Percentiles rank a stretch among this genome's conserved stretches.
Evolutionary conservation across 192 early-diverging fungal species (phyloP).

Genomic region (Geranomyces michiganensis): DNA sequence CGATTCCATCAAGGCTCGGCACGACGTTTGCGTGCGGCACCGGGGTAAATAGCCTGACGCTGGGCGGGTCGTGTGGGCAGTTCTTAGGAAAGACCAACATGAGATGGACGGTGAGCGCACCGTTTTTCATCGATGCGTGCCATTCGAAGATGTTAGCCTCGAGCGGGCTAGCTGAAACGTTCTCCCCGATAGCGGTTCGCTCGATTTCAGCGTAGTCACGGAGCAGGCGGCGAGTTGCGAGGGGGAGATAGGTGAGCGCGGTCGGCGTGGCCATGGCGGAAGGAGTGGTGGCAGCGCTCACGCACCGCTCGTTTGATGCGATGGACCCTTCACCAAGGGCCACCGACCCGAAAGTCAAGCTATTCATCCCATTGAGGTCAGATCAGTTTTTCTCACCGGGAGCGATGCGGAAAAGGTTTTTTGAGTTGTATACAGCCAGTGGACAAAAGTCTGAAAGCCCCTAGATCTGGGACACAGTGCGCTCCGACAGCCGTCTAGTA

Average conservation of each 20-base stretch:
- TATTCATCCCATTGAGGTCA: too few relatives aligned
- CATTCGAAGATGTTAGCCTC: constrained; percentile 26
- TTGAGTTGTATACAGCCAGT: too few relatives aligned
- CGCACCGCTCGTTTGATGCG: too few relatives aligned
- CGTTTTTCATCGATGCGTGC: constrained; percentile 17
- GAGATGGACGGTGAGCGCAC: constrained; percentile 17
- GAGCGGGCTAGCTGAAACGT: constrained; percentile 17
- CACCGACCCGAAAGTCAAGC: too few relatives aligned
- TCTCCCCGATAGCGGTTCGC: neutral
- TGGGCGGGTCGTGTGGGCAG: constrained; percentile 23
- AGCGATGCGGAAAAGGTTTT: too few relatives aligned
- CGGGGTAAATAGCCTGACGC: constrained; percentile 15
- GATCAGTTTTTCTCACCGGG: too few relatives aligned
- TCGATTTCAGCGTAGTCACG: constrained; percentile 18
- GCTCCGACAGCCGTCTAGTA: too few relatives aligned
- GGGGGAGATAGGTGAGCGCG: constrained; percentile 9
- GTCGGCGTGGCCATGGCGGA: constrained; percentile 8
- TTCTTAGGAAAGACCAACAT: constrained; percentile 25
- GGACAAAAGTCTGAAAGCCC: too few relatives aligned
- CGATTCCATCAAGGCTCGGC: constrained; percentile 8
- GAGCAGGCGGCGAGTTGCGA: constrained; percentile 23
- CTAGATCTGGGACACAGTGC: too few relatives aligned
- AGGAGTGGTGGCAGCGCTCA: too few relatives aligned
- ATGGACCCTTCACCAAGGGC: too few relatives aligned
- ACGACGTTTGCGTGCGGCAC: constrained; percentile 30